Evolutionary conservation across 2,329 filamentous ascomycete genomes (phyloP).

Genomic region (Orbilia quercus): DNA sequence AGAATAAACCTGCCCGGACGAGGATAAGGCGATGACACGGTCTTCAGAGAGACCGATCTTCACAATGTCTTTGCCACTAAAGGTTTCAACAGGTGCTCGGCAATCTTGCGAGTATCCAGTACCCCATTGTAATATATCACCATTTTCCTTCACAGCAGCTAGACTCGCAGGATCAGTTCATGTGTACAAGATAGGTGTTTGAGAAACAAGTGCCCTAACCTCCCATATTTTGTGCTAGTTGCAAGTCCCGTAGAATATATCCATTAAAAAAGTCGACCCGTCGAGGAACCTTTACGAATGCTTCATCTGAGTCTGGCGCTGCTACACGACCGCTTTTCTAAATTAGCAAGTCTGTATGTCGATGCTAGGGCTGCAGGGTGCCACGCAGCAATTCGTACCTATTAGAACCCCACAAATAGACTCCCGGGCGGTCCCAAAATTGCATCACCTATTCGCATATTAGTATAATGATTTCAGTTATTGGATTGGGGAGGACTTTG

Average conservation of each 20-base stretch:
- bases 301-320: conserved; percentile 82
- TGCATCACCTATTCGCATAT: conserved; percentile 49
- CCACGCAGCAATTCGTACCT: conserved; percentile 40
- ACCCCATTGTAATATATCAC: conserved; percentile 93
- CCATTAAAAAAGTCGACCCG: conserved; percentile 85
- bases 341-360: conserved; percentile 16
- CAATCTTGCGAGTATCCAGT: conserved; percentile 75
- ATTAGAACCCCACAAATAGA: conserved; percentile 95
- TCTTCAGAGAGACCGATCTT: conserved; percentile 83
- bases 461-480: neutral
- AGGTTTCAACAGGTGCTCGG: conserved; percentile 74
- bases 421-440: conserved; percentile 78
- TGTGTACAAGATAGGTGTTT: neutral
- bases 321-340: conserved; percentile 75
- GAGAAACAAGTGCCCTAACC: conserved; percentile 62
- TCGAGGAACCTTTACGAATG: conserved; percentile 80
- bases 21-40: conserved; percentile 81
- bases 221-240: conserved; percentile 82
- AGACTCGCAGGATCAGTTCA: neutral
- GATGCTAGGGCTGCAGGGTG: neutral
- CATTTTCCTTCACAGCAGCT: conserved; percentile 83
- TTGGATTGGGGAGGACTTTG: conserved; percentile 62
- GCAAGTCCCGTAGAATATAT: conserved; percentile 84
- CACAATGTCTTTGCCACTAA: conserved; percentile 82
- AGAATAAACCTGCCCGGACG: conserved; percentile 82